Evolutionary conservation across 176 grass and related monocot species (phyloP).

Genomic region (Aegilops tauschii): DNA sequence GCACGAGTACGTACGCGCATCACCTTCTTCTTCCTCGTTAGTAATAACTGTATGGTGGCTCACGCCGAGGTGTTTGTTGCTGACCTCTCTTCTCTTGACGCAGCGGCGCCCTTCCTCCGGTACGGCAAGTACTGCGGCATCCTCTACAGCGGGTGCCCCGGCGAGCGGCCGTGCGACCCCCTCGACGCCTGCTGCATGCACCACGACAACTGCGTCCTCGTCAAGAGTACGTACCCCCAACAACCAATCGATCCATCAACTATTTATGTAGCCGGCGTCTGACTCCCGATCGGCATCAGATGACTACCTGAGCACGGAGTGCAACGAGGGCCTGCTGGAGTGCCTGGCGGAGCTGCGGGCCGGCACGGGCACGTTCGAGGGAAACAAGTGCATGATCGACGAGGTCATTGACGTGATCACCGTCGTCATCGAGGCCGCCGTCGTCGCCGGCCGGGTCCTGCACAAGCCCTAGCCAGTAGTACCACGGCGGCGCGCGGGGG

Average conservation of each 20-base stretch:
- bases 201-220: slow-evolving; percentile 82
- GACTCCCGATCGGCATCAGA: slow-evolving; percentile 20
- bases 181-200: slow-evolving; percentile 96
- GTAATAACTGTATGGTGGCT: not conserved
- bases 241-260: not conserved
- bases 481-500: not conserved
- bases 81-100: not conserved
- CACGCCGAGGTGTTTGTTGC: not conserved
- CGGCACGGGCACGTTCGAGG: slow-evolving; percentile 50
- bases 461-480: slow-evolving; percentile 58
- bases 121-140: slow-evolving; percentile 99
- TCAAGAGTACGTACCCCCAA: slow-evolving; percentile 36
- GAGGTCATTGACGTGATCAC: slow-evolving; percentile 82
- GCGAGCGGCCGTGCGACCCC: slow-evolving; percentile 81
- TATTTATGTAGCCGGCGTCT: no score
- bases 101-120: slow-evolving; percentile 67
- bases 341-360: slow-evolving; percentile 59
- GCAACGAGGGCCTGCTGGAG: slow-evolving; percentile 66
- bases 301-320: slow-evolving; percentile 78
- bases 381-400: slow-evolving; percentile 85
- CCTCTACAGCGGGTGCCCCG: slow-evolving; percentile 92
- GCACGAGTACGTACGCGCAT: slow-evolving; percentile 48
- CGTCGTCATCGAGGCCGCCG: slow-evolving; percentile 75
- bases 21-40: not conserved
- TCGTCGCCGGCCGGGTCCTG: slow-evolving; percentile 74